Base-by-base conservation (phyloP, 2,329 filamentous ascomycete species). In the Boeremia exigua region DNA sequence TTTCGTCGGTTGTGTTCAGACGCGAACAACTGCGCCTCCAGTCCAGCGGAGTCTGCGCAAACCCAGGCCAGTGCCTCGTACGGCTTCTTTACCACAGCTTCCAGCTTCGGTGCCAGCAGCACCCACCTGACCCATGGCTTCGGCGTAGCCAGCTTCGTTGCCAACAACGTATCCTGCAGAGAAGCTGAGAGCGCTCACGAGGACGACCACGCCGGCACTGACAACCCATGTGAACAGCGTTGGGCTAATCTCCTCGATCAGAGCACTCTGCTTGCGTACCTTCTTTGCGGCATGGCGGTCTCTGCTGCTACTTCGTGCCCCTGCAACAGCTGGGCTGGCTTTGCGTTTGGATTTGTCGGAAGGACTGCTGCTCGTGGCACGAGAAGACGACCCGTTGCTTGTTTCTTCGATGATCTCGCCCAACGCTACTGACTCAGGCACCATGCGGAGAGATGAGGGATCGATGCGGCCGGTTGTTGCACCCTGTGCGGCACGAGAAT, bases 221-320 rank as follows among this genome's bases (percentile, higher is more conserved):
- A 88, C 82, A 4, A 88, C 83, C 86, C 86, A 88, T 0, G 86
- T 87, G 62, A 88, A 81, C 8, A 88, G 75, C 0, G 86, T 88
- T 0, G 86, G 86, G 29, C 79, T 83, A 54, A 85, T 79, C 6
- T 76, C 73, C 29, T 78, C 77, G 15, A 73, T 66, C 9, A 74
- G 32, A 6, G 68, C 68, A 9, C 65, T 66, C 15, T 67, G 66
- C 47, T 72, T 71, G 15, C 77, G 75, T 6, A 72, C 72, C 54
- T 81, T 82, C 68, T 81, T 82, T 25, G 71, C 54, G 1, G 68
- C 69, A n/a, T 77, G 77, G 9, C 77, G 75, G 53, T 80, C 79
- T 60, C 78, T 79, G 61, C 76, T 78, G 42, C 72, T 72, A 57
- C 75, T 80, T 28, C 76, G 75, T 36, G 66, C 64, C n/a, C 57